Conservation (phyloP, 805 yeast genomes). For the Candida boidinii region DNA sequence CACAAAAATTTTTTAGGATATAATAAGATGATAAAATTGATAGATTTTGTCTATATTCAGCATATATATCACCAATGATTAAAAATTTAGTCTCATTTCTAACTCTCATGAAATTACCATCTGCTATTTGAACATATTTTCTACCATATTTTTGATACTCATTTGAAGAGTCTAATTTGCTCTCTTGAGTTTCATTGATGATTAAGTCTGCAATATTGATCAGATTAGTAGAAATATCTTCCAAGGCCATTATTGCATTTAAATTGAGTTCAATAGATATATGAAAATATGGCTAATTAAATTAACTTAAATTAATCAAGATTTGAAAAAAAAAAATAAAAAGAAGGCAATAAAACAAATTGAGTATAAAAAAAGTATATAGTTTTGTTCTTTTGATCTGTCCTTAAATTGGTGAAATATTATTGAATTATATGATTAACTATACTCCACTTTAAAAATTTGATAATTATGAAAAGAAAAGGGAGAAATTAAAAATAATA, state of each 20-base stretch:
- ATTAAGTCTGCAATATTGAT: slow-evolving; percentile 19
- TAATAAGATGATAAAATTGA: slow-evolving; percentile 35
- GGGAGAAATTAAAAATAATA: too few species aligned
- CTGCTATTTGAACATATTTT: slow-evolving; percentile 35
- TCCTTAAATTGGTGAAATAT: too few species aligned
- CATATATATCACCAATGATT: slow-evolving; percentile 26
- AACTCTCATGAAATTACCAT: slow-evolving; percentile 39
- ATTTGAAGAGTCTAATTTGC: slow-evolving; percentile 22
- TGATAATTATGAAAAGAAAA: too few species aligned
- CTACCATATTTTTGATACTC: slow-evolving; percentile 33
- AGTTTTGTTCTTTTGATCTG: too few species aligned
- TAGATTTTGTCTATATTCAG: slow-evolving; percentile 18
- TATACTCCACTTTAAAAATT: too few species aligned
- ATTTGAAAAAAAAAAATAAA: too few species aligned
- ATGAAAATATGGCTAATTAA: too few species aligned
- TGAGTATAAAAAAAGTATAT: too few species aligned
- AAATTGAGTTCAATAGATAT: too few species aligned
- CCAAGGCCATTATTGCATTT: slow-evolving; percentile 14
- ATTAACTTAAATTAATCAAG: too few species aligned
- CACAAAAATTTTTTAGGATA: slow-evolving; percentile 32
- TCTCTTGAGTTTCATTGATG: slow-evolving; percentile 12
- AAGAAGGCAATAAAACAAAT: too few species aligned
- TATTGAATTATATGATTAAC: too few species aligned
- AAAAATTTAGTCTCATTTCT: slow-evolving; percentile 41
- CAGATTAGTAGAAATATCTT: slow-evolving; percentile 20